Evolutionary conservation across 495 filamentous ascomycete species (phyloP).

Genomic region (Neurospora sp.): DNA sequence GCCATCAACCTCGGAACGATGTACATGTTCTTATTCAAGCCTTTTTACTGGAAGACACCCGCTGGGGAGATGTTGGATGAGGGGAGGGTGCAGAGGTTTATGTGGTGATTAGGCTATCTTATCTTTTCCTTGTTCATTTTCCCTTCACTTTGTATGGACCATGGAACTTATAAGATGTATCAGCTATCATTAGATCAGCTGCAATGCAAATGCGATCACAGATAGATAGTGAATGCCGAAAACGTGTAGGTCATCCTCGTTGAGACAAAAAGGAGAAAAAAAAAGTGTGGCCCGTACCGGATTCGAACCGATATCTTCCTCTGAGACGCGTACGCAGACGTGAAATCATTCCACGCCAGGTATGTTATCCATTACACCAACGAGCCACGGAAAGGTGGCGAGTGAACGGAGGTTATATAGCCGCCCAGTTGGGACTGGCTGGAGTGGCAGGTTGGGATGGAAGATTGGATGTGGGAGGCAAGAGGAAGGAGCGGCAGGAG

Average conservation of each 20-base stretch:
- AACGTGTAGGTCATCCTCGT: too few species aligned
- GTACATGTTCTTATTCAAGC: conserved; percentile 68
- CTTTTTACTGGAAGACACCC: conserved; percentile 59
- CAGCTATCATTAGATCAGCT: too few species aligned
- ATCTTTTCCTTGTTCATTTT: too few species aligned
- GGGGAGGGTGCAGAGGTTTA: conserved; percentile 77
- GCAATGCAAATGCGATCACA: too few species aligned
- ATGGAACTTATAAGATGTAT: too few species aligned
- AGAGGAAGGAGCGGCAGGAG: background rate
- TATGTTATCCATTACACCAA: background rate
- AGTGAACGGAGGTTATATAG: background rate
- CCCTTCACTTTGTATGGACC: too few species aligned
- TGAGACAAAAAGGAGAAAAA: background rate
- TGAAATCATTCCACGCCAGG: background rate
- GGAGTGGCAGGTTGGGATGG: background rate
- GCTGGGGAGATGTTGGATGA: conserved; percentile 48
- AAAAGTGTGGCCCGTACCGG: background rate
- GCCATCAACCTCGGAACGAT: conserved; percentile 61
- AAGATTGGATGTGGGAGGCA: background rate
- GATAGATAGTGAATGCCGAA: too few species aligned
- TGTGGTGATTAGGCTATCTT: conserved; percentile 48
- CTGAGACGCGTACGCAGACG: background rate
- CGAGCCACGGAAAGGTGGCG: background rate
- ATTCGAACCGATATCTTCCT: background rate
- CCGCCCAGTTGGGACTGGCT: background rate